Conservation (phyloP, 495 filamentous ascomycete species). For the Aspergillus funiculosus region DNA sequence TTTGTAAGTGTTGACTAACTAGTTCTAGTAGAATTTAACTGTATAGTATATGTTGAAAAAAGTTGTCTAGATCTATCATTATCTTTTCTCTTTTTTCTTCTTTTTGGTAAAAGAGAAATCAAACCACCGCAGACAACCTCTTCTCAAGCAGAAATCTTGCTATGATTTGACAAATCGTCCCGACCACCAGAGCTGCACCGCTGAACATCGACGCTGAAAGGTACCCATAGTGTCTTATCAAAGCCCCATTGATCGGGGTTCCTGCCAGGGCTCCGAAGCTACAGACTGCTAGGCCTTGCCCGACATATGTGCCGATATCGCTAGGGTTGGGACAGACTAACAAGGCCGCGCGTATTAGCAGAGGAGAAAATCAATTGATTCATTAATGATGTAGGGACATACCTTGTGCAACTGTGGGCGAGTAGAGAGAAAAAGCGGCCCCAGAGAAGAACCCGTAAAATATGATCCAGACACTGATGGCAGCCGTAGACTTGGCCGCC, state of each 20-base stretch:
- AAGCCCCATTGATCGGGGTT: conserved; percentile 3
- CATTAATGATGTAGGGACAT: too few species aligned
- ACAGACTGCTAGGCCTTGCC: conserved; percentile 6
- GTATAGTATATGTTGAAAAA: too few species aligned
- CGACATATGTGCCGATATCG: conserved; percentile 10
- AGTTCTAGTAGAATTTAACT: too few species aligned
- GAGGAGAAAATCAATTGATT: too few species aligned
- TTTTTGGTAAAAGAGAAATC: too few species aligned
- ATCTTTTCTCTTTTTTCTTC: too few species aligned
- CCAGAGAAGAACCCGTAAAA: conserved; percentile 11
- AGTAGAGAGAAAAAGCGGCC: conserved; percentile 2
- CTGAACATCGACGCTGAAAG: neutral
- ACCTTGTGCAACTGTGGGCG: conserved; percentile 6
- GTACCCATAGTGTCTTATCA: conserved; percentile 7
- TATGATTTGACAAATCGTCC: too few species aligned
- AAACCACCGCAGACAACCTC: too few species aligned
- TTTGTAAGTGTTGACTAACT: too few species aligned
- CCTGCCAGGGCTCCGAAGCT: conserved; percentile 12
- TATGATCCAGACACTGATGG: conserved; percentile 2
- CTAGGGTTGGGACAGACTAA: neutral
- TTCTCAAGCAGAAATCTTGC: too few species aligned
- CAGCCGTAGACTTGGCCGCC: neutral
- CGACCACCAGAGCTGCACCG: neutral
- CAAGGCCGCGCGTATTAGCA: too few species aligned
- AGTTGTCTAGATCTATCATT: too few species aligned